Evolutionary conservation across 441 rosid species (phyloP).

Genomic region (Dalechampia spathulata): DNA sequence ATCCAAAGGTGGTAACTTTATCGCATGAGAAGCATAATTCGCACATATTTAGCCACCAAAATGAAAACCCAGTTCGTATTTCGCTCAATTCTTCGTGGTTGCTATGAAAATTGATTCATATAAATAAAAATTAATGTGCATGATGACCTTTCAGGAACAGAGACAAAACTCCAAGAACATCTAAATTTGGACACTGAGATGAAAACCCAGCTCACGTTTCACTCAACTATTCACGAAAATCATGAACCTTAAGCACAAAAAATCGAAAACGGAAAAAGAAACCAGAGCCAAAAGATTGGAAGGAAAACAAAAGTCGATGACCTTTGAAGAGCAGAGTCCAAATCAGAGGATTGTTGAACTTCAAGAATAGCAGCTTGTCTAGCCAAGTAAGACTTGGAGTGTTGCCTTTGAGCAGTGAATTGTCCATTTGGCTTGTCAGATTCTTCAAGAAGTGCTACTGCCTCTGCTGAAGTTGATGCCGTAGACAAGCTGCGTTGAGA

Average conservation of each 20-base stretch:
- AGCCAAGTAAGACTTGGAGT: slow-evolving; percentile 43
- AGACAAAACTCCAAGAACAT: neutral
- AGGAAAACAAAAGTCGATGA: slow-evolving; percentile 9
- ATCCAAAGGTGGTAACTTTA: neutral
- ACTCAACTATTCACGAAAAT: neutral
- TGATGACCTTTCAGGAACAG: no score
- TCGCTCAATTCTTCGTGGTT: no score
- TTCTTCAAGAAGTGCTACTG: slow-evolving; percentile 14
- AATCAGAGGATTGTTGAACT: slow-evolving; percentile 47
- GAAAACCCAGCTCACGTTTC: neutral
- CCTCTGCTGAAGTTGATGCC: slow-evolving; percentile 6
- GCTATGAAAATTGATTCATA: no score
- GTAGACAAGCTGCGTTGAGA: slow-evolving; percentile 5
- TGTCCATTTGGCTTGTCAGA: slow-evolving; percentile 6
- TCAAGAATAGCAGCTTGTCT: slow-evolving; percentile 60
- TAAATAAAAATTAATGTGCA: no score
- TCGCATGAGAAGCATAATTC: neutral
- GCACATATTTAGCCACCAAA: neutral
- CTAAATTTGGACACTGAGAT: neutral
- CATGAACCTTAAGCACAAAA: neutral
- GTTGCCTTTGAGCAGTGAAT: slow-evolving; percentile 24
- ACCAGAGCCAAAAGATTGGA: neutral
- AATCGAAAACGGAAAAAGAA: neutral
- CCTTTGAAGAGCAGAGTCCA: slow-evolving; percentile 58
- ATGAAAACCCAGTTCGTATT: no score